A percentile compares a stretch with the other conserved stretches of the same genome.
Evolutionary conservation across 2,329 filamentous ascomycete genomes (phyloP).

Genomic region (Chalara sp.): DNA sequence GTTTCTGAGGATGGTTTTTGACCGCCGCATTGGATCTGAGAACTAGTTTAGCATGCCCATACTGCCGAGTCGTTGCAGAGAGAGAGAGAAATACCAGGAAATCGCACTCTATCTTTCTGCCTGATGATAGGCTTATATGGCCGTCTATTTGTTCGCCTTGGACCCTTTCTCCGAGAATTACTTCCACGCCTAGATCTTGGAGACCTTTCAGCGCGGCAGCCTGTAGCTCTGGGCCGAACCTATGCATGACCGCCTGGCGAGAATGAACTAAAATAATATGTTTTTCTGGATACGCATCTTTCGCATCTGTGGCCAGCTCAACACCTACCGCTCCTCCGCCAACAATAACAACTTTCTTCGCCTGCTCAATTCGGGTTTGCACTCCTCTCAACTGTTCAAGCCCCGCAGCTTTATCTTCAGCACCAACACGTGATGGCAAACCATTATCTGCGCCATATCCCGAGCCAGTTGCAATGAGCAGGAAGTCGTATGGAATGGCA

Average conservation of each 20-base stretch:
- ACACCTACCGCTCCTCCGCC: conserved; percentile 44
- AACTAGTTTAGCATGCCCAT: not conserved
- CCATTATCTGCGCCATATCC: conserved; percentile 12
- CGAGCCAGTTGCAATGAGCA: conserved; percentile 38
- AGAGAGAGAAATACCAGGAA: not conserved
- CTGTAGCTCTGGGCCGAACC: conserved; percentile 35
- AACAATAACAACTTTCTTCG: conserved; percentile 26
- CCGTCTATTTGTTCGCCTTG: not conserved
- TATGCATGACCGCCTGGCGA: conserved; percentile 31
- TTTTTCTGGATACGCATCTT: conserved; percentile 38
- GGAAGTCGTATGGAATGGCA: conserved; percentile 33
- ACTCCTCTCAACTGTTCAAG: conserved; percentile 24
- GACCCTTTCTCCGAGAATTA: conserved; percentile 19
- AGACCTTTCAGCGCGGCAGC: conserved; percentile 28
- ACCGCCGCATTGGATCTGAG: conserved; percentile 39
- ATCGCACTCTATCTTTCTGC: not conserved
- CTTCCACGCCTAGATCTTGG: conserved; percentile 30
- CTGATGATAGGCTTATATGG: not conserved
- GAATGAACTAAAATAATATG: conserved; percentile 42
- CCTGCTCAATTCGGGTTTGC: conserved; percentile 25
- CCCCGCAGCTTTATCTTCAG: conserved; percentile 24
- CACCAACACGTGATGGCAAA: conserved; percentile 26
- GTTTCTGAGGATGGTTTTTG: conserved; percentile 37
- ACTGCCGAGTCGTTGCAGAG: not conserved
- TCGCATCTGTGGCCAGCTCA: conserved; percentile 41